Percentiles rank a stretch among this genome's conserved stretches.
Conservation (phyloP, 495 filamentous ascomycete species). For the Aspergillus nanangensis region DNA sequence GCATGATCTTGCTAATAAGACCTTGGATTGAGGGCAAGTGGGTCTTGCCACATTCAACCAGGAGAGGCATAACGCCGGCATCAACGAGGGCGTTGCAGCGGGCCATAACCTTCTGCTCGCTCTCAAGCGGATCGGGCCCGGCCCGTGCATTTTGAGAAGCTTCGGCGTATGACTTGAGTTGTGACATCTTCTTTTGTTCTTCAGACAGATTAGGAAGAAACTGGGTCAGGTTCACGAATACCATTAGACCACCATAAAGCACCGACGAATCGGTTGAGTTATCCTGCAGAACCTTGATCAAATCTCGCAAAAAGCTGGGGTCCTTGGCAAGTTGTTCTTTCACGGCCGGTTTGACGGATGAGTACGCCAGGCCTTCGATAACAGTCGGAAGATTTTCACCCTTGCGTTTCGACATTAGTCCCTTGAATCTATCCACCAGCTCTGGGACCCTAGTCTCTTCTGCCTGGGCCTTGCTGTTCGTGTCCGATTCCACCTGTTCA, state of each 20-base stretch:
- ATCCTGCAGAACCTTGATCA: conserved; percentile 61
- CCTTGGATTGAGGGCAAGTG: conserved; percentile 64
- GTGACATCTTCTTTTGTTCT: conserved; percentile 83
- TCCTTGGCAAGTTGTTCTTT: conserved; percentile 76
- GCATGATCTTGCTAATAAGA: conserved; percentile 66
- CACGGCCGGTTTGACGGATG: conserved; percentile 73
- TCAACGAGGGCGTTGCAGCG: conserved; percentile 77
- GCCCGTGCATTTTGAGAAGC: conserved; percentile 56
- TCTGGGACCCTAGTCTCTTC: conserved; percentile 59
- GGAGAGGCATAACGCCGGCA: conserved; percentile 65
- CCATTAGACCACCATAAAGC: conserved; percentile 79
- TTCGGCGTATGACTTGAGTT: conserved; percentile 91
- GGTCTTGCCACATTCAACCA: conserved; percentile 63
- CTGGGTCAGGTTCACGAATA: conserved; percentile 74
- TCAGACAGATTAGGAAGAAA: conserved; percentile 79
- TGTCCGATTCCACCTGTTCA: conserved; percentile 34
- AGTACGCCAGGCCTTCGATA: conserved; percentile 90
- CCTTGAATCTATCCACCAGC: conserved; percentile 72
- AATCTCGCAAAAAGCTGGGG: conserved; percentile 54
- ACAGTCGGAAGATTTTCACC: conserved; percentile 57
- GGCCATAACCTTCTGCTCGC: conserved; percentile 66
- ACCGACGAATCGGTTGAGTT: conserved; percentile 60
- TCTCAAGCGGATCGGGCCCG: conserved; percentile 62
- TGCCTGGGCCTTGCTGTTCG: conserved; percentile 38
- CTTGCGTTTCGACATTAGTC: conserved; percentile 61